Percentiles rank a stretch among this genome's conserved stretches.
These are phyloP conservation scores for Oryza officinalis DNA, from an alignment of 176 grass and related monocot species.

Conservation along the genomic window DNA sequence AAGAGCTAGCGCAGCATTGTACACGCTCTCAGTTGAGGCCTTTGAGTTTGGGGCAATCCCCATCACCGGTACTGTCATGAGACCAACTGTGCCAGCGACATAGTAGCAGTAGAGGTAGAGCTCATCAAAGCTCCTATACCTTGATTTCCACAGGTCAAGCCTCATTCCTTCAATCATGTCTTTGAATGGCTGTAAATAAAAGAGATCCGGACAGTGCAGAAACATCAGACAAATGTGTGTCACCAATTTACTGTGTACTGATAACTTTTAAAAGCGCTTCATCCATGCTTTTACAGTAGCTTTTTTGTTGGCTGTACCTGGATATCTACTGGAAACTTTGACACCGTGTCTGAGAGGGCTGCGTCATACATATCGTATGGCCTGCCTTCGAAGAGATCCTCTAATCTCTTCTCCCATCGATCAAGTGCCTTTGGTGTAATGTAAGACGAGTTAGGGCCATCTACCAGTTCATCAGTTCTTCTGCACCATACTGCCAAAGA, in stretches of 20 bases:
- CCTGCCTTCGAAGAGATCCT: conserved; percentile 75
- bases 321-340: conserved; percentile 83
- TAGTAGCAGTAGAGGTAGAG: conserved; percentile 99
- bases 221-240: neutral
- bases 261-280: neutral
- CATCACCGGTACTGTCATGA: conserved; percentile 99
- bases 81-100: conserved; percentile 87
- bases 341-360: conserved; percentile 68
- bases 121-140: conserved; percentile 84
- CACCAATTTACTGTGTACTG: neutral
- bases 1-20: conserved; percentile 81
- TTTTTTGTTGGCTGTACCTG: conserved; percentile 45
- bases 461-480: conserved; percentile 95
- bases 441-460: conserved; percentile 89
- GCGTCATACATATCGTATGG: conserved; percentile 94
- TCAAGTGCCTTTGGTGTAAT: conserved; percentile 87
- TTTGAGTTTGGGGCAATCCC: conserved; percentile 77
- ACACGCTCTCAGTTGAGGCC: conserved; percentile 72
- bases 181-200: conserved; percentile 81
- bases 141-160: conserved; percentile 86
- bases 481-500: conserved; percentile 85
- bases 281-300: neutral
- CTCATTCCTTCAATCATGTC: conserved; percentile 98
- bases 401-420: conserved; percentile 77
- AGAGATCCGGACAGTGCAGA: neutral